Evolutionary conservation across 2,329 filamentous ascomycete genomes (phyloP).

Genomic region (Botryotinia globosa): DNA sequence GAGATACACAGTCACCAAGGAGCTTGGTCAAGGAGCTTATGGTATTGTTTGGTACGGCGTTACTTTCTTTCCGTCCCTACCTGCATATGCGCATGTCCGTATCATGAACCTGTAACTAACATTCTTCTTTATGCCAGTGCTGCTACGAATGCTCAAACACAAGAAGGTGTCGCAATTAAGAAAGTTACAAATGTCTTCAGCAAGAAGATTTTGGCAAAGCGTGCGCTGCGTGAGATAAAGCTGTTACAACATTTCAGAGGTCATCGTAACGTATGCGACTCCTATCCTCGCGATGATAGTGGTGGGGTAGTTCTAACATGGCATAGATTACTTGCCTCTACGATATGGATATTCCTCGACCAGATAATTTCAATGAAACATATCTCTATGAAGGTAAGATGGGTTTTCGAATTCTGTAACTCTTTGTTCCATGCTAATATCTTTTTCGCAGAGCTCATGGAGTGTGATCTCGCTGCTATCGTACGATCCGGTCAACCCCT

Average conservation of each 20-base stretch:
- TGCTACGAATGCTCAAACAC: conserved; percentile 84
- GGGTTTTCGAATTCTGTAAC: neutral
- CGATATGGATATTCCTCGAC: conserved; percentile 98
- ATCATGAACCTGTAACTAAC: conserved; percentile 33
- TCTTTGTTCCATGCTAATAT: conserved; percentile 25
- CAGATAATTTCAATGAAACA: conserved; percentile 97
- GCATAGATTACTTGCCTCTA: conserved; percentile 93
- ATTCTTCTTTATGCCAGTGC: conserved; percentile 55
- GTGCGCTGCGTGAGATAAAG: conserved; percentile 96
- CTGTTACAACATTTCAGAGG: conserved; percentile 95
- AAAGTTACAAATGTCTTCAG: conserved; percentile 99
- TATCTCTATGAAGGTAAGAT: conserved; percentile 90
- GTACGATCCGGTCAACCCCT: conserved; percentile 95
- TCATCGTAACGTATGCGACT: conserved; percentile 70
- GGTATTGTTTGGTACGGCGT: conserved; percentile 88
- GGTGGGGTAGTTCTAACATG: conserved; percentile 40
- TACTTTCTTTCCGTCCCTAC: conserved; percentile 24
- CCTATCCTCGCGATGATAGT: neutral
- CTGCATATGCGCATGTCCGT: conserved; percentile 18
- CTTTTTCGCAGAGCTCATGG: conserved; percentile 78
- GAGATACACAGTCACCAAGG: conserved; percentile 97
- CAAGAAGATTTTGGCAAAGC: conserved; percentile 99
- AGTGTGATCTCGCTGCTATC: conserved; percentile 96
- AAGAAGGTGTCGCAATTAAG: conserved; percentile 96
- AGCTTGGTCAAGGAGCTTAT: conserved; percentile 96